Percentiles rank a stretch among this genome's conserved stretches.
phyloP scores from a whole-genome alignment of 2,329 filamentous ascomycete species.

The Cladosporium sphaerospermum region DNA sequence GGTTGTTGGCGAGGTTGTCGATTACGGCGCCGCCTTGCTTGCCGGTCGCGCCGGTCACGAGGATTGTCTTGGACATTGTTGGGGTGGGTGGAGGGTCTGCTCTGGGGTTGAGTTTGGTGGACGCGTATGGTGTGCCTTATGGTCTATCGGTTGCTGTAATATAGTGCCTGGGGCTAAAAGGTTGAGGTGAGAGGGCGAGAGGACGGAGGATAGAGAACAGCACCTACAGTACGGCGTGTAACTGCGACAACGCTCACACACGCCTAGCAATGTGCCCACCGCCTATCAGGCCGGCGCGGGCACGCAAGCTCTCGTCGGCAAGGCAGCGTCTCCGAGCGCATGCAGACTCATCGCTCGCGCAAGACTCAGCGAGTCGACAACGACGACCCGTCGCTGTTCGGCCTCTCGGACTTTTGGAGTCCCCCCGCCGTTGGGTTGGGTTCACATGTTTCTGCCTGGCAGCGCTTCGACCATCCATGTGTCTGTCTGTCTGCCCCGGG shows the following conservation, averaged over 20 bases:
- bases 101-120: too few species aligned
- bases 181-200: background rate
- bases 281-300: background rate
- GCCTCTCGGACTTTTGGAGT: constrained; percentile 7
- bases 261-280: background rate
- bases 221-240: background rate
- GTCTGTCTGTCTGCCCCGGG: too few species aligned
- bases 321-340: background rate
- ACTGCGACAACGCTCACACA: constrained; percentile 6
- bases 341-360: background rate
- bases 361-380: background rate
- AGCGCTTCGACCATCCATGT: too few species aligned
- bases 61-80: constrained; percentile 34
- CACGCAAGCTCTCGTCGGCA: background rate
- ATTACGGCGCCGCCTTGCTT: constrained; percentile 42
- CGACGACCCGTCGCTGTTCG: background rate
- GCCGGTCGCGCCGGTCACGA: constrained; percentile 42
- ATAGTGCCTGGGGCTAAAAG: background rate
- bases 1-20: constrained; percentile 30
- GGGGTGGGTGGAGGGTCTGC: too few species aligned
- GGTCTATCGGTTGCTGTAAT: too few species aligned
- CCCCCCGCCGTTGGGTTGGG: background rate
- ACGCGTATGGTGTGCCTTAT: too few species aligned
- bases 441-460: too few species aligned
- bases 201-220: background rate